phyloP scores from a whole-genome alignment of 305 asterid species.

The Euphrasia arctica region DNA sequence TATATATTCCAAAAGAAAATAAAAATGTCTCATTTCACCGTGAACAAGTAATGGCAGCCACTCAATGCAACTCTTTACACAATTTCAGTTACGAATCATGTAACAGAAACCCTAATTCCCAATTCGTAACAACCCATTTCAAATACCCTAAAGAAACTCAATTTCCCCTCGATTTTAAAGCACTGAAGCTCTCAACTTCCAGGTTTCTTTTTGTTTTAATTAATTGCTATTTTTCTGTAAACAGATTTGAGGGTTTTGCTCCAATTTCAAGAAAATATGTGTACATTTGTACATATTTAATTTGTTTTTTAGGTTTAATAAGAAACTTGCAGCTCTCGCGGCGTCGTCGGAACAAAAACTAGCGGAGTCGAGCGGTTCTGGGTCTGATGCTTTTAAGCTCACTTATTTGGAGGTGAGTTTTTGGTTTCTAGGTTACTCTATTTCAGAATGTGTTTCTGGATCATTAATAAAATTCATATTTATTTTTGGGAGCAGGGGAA shows the following conservation, averaged over 20 bases:
- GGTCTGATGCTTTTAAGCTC: conserved; percentile 55
- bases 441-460: not conserved
- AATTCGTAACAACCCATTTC: conserved; percentile 35
- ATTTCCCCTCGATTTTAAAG: conserved; percentile 26
- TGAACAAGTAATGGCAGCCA: conserved; percentile 53
- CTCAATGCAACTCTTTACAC: conserved; percentile 40
- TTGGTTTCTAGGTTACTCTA: conserved; percentile 22
- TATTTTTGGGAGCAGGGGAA: conserved; percentile 53
- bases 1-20: too few relatives aligned
- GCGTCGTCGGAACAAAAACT: conserved; percentile 59
- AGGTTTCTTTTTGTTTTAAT: conserved; percentile 32
- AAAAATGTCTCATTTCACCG: not conserved
- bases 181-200: conserved; percentile 39
- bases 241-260: too few relatives aligned
- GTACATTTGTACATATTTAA: not conserved
- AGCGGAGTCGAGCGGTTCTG: conserved; percentile 43
- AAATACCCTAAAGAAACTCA: conserved; percentile 26
- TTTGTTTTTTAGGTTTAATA: conserved; percentile 37
- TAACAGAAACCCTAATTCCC: conserved; percentile 31
- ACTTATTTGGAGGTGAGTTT: conserved; percentile 90
- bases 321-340: conserved; percentile 48
- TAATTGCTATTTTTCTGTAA: not conserved
- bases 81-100: conserved; percentile 38
- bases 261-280: too few relatives aligned
- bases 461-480: not conserved